Evolutionary conservation across 2,329 filamentous ascomycete species (phyloP).

Genomic region (Phyllosticta capitalensis): DNA sequence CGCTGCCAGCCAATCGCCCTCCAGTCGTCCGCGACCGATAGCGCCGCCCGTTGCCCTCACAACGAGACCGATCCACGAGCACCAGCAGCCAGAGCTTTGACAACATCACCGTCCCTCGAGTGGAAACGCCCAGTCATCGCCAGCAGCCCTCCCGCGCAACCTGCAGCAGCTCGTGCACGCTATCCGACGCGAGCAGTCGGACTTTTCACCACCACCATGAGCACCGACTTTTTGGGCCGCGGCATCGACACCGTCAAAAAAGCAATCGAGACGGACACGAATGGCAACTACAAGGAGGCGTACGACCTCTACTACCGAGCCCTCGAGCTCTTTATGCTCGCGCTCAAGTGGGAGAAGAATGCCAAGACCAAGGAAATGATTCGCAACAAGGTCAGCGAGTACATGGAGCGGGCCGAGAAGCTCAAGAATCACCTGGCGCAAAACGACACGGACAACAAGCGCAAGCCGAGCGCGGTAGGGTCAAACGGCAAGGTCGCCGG

Average conservation of each 20-base stretch:
- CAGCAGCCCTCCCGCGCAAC: neutral
- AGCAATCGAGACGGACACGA: slow-evolving; percentile 92
- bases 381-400: slow-evolving; percentile 85
- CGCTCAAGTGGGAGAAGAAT: slow-evolving; percentile 99
- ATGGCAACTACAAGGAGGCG: slow-evolving; percentile 92
- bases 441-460: slow-evolving; percentile 55
- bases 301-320: slow-evolving; percentile 94
- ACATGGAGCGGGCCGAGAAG: slow-evolving; percentile 98
- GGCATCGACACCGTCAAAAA: slow-evolving; percentile 96
- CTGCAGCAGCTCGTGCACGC: neutral
- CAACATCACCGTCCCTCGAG: neutral
- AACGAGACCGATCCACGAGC: neutral
- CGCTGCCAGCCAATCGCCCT: neutral
- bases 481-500: slow-evolving; percentile 59
- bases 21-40: neutral
- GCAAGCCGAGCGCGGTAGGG: slow-evolving; percentile 62
- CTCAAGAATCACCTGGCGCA: slow-evolving; percentile 83
- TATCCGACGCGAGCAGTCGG: neutral
- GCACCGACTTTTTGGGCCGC: slow-evolving; percentile 91
- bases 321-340: slow-evolving; percentile 96
- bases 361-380: slow-evolving; percentile 96
- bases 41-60: neutral
- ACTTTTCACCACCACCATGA: slow-evolving; percentile 51
- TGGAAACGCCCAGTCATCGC: neutral
- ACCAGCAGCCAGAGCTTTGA: neutral